Evolutionary conservation across 768 basidiomycete genomes (phyloP).

Genomic region (Boletus coccyginus): DNA sequence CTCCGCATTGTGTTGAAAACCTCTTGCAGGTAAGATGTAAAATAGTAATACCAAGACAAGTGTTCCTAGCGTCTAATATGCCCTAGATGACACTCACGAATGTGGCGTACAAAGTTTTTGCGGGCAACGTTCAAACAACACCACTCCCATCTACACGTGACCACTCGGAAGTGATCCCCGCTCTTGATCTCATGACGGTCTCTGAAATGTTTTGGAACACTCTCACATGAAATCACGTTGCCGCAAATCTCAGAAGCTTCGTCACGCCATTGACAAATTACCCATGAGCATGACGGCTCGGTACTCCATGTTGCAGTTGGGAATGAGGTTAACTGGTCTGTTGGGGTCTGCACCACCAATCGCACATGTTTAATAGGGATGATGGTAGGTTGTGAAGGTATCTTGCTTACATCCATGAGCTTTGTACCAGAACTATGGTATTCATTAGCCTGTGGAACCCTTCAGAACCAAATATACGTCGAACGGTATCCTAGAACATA

Average conservation of each 20-base stretch:
- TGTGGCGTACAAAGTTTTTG: conserved; percentile 5
- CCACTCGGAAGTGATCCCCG: rapidly evolving
- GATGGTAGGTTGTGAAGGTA: neutral
- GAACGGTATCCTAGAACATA: no score
- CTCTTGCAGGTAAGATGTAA: no score
- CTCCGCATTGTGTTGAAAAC: no score
- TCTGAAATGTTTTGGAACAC: neutral
- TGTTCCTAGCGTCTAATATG: neutral
- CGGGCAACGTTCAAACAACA: neutral
- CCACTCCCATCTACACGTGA: neutral
- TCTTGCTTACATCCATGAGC: neutral
- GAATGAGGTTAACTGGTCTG: neutral
- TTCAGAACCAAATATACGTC: no score
- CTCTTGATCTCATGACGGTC: neutral
- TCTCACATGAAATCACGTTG: neutral
- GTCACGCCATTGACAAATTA: neutral
- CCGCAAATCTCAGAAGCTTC: neutral
- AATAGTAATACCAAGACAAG: neutral
- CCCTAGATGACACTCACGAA: neutral
- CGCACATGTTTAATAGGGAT: neutral
- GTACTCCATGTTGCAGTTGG: neutral
- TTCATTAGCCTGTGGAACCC: no score
- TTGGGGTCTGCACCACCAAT: neutral
- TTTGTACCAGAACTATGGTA: neutral
- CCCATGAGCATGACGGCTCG: neutral